Evolutionary conservation across 441 rosid genomes (phyloP).

Genomic region (Gossypium aridum): DNA sequence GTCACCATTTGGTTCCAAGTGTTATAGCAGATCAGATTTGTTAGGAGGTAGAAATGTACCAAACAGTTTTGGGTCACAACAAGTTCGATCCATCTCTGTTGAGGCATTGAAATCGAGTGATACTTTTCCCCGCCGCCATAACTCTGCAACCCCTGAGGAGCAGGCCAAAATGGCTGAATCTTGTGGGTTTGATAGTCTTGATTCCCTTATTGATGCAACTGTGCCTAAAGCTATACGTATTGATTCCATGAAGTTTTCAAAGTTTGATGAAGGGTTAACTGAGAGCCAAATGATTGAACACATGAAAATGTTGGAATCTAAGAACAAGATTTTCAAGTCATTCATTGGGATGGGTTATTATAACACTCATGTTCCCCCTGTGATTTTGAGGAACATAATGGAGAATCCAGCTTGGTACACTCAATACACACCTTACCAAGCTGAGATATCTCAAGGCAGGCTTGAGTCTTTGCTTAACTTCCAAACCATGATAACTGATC

Average conservation of each 20-base stretch:
- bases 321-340: slow-evolving; percentile 77
- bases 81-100: slow-evolving; percentile 60
- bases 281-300: slow-evolving; percentile 84
- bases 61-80: slow-evolving; percentile 27
- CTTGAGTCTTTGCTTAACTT: slow-evolving; percentile 84
- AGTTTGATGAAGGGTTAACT: slow-evolving; percentile 84
- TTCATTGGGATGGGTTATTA: slow-evolving; percentile 94
- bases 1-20: slow-evolving; percentile 38
- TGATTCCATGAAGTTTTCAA: slow-evolving; percentile 76
- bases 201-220: slow-evolving; percentile 71
- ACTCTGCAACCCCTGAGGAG: slow-evolving; percentile 87
- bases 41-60: slow-evolving; percentile 20
- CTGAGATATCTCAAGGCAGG: slow-evolving; percentile 93
- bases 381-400: slow-evolving; percentile 84
- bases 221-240: slow-evolving; percentile 89
- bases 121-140: slow-evolving; percentile 85
- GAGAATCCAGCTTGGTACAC: slow-evolving; percentile 99
- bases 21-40: slow-evolving; percentile 27
- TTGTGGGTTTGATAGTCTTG: slow-evolving; percentile 68
- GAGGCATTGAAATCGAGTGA: slow-evolving; percentile 67
- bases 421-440: slow-evolving; percentile 94
- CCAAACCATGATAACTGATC: slow-evolving; percentile 84
- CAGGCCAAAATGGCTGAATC: slow-evolving; percentile 67
- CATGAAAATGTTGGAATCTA: slow-evolving; percentile 68
- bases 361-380: slow-evolving; percentile 82